Evolutionary conservation across 331 rosid genomes (phyloP).

Genomic region (Quercus phellos): DNA sequence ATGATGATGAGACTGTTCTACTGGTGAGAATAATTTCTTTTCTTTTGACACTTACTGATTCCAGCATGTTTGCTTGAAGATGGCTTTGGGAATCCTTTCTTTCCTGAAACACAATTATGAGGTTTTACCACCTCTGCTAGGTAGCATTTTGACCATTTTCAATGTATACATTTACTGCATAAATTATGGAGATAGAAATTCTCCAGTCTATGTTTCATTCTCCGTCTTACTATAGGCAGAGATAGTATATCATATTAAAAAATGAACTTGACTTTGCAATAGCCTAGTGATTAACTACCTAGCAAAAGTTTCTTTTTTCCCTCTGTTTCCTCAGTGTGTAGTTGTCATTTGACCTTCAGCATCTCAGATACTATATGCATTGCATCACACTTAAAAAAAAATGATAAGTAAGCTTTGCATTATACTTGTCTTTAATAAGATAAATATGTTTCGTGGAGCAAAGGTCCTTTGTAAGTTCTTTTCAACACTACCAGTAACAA

Average conservation of each 20-base stretch:
- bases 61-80: background rate
- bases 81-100: background rate
- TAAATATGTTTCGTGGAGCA: background rate
- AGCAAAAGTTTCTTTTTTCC: background rate
- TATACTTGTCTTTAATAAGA: background rate
- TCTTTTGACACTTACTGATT: background rate
- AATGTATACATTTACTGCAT: background rate
- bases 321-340: background rate
- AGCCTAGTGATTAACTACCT: background rate
- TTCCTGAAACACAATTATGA: background rate
- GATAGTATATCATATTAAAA: background rate
- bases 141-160: background rate
- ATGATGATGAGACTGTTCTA: conserved; percentile 75
- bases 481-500: background rate
- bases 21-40: conserved; percentile 52
- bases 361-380: background rate
- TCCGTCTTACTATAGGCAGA: background rate
- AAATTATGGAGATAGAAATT: background rate
- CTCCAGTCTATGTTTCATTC: background rate
- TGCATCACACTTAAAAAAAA: background rate
- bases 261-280: background rate
- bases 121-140: background rate
- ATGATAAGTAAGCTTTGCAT: background rate
- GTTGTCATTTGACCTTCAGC: background rate
- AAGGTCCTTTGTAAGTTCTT: background rate